Percentiles rank a stretch among this genome's conserved stretches.
Evolutionary conservation across 306 rosid genomes (phyloP).

Genomic region (Dryas alaskensis): DNA sequence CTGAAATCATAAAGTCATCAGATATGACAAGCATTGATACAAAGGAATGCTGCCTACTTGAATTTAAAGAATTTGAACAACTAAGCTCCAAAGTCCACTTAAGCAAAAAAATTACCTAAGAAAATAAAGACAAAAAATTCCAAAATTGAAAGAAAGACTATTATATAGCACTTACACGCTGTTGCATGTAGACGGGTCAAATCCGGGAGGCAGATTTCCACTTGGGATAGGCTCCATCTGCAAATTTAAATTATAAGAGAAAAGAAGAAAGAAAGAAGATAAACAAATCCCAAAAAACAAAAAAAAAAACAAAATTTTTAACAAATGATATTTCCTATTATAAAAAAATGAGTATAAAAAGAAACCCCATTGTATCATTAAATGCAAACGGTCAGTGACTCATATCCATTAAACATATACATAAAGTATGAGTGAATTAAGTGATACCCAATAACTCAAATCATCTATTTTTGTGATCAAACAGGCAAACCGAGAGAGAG

Average conservation of each 20-base stretch:
- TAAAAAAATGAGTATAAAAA: not conserved
- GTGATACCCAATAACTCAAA: not conserved
- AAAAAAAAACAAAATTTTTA: not conserved
- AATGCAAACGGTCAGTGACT: no score
- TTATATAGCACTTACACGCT: slow-evolving; percentile 76
- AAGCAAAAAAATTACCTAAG: not conserved
- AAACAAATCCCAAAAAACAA: not conserved
- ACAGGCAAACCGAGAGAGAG: not conserved
- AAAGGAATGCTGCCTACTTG: slow-evolving; percentile 1
- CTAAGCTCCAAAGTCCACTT: not conserved
- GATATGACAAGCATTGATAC: not conserved
- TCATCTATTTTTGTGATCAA: slow-evolving; percentile 6
- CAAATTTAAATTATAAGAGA: slow-evolving; percentile 51
- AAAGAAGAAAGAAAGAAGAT: slow-evolving; percentile 33
- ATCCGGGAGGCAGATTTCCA: slow-evolving; percentile 96
- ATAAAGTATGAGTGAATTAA: not conserved
- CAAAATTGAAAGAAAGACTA: slow-evolving; percentile 20
- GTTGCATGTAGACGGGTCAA: slow-evolving; percentile 88
- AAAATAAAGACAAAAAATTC: slow-evolving; percentile 8
- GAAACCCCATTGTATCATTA: not conserved
- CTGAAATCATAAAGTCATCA: slow-evolving; percentile 39
- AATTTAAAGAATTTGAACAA: not conserved
- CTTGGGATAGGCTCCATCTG: slow-evolving; percentile 96
- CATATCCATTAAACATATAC: not conserved
- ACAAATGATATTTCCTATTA: not conserved